Evolutionary conservation across 306 rosid genomes (phyloP).

Genomic region (Mucuna pruriens): DNA sequence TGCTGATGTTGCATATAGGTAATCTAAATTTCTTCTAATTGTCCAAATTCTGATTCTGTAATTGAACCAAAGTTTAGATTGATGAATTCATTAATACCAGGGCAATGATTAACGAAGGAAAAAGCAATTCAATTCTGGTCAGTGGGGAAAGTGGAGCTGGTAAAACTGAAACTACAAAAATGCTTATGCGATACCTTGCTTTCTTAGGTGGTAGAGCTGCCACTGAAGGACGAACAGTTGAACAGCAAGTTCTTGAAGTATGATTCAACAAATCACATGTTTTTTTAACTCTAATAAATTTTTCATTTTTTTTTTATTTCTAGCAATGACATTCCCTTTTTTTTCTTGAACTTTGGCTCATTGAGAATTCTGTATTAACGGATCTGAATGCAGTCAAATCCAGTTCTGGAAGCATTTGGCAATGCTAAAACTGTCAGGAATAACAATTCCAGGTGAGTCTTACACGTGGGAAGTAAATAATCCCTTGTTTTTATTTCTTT

Average conservation of each 20-base stretch:
- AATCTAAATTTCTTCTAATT: slow-evolving; percentile 30
- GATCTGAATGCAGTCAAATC: slow-evolving; percentile 84
- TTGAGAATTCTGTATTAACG: slow-evolving; percentile 30
- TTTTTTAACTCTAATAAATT: slow-evolving; percentile 13
- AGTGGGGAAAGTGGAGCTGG: slow-evolving; percentile 99
- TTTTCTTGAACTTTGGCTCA: slow-evolving; percentile 28
- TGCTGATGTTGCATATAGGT: slow-evolving; percentile 99
- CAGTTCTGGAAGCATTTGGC: slow-evolving; percentile 99
- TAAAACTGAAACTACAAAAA: slow-evolving; percentile 98
- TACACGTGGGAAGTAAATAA: slow-evolving; percentile 37
- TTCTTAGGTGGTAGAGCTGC: slow-evolving; percentile 93
- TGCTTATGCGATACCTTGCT: slow-evolving; percentile 98
- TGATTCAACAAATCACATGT: slow-evolving; percentile 28
- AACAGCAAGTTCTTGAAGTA: slow-evolving; percentile 99
- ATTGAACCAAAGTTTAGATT: slow-evolving; percentile 27
- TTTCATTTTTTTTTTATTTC: slow-evolving; percentile 6
- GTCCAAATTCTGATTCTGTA: slow-evolving; percentile 26
- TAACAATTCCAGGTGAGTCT: slow-evolving; percentile 92
- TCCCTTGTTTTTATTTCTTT: slow-evolving; percentile 26
- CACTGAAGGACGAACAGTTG: slow-evolving; percentile 97
- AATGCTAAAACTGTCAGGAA: slow-evolving; percentile 98
- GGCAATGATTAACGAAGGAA: slow-evolving; percentile 90
- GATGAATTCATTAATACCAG: slow-evolving; percentile 52
- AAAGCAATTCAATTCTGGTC: slow-evolving; percentile 96
- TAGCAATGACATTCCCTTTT: background rate